phyloP scores from a whole-genome alignment of 1,139 yeast species.

The Yamadazyma conglobata region DNA sequence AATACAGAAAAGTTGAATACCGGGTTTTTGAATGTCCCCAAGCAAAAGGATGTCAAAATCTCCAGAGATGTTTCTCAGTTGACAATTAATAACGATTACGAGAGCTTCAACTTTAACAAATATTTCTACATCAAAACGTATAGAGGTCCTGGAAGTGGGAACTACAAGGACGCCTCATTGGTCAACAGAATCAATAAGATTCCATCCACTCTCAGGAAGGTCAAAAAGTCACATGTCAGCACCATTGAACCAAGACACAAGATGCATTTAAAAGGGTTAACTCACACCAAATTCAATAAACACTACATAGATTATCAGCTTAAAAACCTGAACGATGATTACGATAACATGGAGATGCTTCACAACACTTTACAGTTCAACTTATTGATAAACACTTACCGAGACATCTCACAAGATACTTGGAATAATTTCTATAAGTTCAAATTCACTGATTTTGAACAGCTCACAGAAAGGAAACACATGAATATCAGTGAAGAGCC shows the following conservation, averaged over 20 bases:
- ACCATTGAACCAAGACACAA: slow-evolving; percentile 20
- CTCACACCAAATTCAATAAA: slow-evolving; percentile 33
- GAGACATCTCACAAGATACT: slow-evolving; percentile 39
- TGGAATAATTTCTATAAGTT: slow-evolving; percentile 41
- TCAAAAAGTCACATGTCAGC: slow-evolving; percentile 11
- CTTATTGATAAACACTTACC: slow-evolving; percentile 37
- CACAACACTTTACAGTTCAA: slow-evolving; percentile 45
- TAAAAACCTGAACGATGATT: slow-evolving; percentile 33
- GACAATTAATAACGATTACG: slow-evolving; percentile 35
- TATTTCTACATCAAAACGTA: slow-evolving; percentile 41
- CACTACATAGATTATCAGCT: slow-evolving; percentile 30
- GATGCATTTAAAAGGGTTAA: slow-evolving; percentile 35
- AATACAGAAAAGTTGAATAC: slow-evolving; percentile 5
- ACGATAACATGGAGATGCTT: slow-evolving; percentile 40
- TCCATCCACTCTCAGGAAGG: slow-evolving; percentile 18
- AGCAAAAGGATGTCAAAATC: slow-evolving; percentile 17
- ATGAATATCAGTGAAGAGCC: slow-evolving; percentile 3
- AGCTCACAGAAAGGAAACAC: slow-evolving; percentile 17
- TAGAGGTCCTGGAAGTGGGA: slow-evolving; percentile 48
- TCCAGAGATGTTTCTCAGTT: slow-evolving; percentile 37
- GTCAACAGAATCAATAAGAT: slow-evolving; percentile 37
- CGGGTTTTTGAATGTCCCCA: slow-evolving; percentile 10
- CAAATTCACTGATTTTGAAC: slow-evolving; percentile 40
- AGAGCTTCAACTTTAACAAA: slow-evolving; percentile 31
- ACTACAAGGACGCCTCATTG: slow-evolving; percentile 44